Conservation (phyloP, 441 rosid genomes). For the Populus hybrid region DNA sequence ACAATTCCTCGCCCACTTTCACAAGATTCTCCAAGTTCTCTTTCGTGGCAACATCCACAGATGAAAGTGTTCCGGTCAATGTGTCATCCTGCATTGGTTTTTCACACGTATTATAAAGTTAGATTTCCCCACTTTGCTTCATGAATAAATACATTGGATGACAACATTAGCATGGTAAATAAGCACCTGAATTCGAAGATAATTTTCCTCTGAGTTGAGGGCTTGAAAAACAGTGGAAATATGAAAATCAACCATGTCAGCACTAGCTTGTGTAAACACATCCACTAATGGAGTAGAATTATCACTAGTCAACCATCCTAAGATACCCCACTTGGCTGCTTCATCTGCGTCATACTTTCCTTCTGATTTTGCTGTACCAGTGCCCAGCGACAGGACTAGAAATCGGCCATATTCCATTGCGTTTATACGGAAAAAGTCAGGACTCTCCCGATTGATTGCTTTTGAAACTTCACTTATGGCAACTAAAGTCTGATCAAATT, state of each 20-base stretch:
- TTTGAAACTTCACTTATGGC: constrained; percentile 11
- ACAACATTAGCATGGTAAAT: too few relatives aligned
- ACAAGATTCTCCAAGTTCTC: background rate
- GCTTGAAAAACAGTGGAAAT: constrained; percentile 42
- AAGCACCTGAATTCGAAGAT: constrained; percentile 40
- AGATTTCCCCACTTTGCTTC: background rate
- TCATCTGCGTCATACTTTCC: background rate
- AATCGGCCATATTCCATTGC: background rate
- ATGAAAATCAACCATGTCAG: constrained; percentile 56
- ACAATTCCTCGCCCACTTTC: background rate
- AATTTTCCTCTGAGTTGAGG: constrained; percentile 13
- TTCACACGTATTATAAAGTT: background rate
- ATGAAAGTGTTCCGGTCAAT: background rate
- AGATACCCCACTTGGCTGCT: background rate
- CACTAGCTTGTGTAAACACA: constrained; percentile 48
- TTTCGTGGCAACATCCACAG: background rate
- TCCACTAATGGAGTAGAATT: constrained; percentile 15
- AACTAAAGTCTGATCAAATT: background rate
- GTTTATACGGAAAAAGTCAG: background rate
- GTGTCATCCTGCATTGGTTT: background rate
- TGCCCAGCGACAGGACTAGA: background rate
- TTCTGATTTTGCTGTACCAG: background rate
- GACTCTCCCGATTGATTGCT: background rate
- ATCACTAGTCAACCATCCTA: background rate
- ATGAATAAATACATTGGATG: background rate